A percentile compares a stretch with the other conserved stretches of the same genome.
These are phyloP conservation scores for Kodamaea alishanica DNA, from an alignment of 1,139 yeast species.

Conservation along the genomic window DNA sequence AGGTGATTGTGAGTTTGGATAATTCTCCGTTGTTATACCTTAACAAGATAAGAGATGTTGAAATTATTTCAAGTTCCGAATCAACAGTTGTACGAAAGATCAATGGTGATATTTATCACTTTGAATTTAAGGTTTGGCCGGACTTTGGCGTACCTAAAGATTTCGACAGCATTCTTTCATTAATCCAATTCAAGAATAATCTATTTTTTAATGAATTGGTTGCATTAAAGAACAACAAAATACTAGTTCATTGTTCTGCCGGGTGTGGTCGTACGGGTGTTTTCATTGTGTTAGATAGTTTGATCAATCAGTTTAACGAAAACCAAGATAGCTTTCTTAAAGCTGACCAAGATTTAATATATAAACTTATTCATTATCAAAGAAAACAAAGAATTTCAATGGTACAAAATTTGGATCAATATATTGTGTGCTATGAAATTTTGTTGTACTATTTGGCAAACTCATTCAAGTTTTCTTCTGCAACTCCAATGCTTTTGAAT, in stretches of 20 bases:
- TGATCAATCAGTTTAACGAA: constrained; percentile 12
- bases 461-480: constrained; percentile 4
- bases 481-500: constrained; percentile 4
- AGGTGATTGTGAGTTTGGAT: constrained; percentile 68
- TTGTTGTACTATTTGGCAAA: constrained; percentile 27
- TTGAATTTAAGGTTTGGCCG: constrained; percentile 77
- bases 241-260: constrained; percentile 27
- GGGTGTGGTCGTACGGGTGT: constrained; percentile 20
- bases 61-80: constrained; percentile 6
- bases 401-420: constrained; percentile 48
- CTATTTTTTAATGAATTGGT: constrained; percentile 22
- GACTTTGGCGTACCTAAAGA: constrained; percentile 70
- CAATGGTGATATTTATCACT: constrained; percentile 46
- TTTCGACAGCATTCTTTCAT: constrained; percentile 48
- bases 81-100: constrained; percentile 22
- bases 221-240: constrained; percentile 13
- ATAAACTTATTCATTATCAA: constrained; percentile 39
- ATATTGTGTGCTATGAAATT: constrained; percentile 41
- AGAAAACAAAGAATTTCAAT: constrained; percentile 43
- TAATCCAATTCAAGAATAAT: constrained; percentile 49
- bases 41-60: constrained; percentile 7
- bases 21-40: constrained; percentile 24
- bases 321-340: constrained; percentile 7
- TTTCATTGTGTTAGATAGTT: constrained; percentile 17
- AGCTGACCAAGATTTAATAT: constrained; percentile 20